Evolutionary conservation across 257 asterid genomes (phyloP).

Genomic region (Solanum dulcamara): DNA sequence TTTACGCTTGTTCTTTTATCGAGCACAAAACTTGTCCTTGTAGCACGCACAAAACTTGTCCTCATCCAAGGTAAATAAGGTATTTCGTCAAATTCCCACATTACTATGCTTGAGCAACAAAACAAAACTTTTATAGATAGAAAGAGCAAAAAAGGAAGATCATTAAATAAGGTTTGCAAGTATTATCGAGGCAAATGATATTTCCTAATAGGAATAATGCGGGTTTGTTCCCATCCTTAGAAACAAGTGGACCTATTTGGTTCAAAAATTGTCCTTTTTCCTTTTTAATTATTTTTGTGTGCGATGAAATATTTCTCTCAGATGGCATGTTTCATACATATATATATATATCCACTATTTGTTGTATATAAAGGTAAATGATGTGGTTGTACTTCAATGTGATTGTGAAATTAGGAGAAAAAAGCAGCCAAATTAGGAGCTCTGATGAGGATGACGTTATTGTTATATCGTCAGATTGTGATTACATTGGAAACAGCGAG

Average conservation of each 20-base stretch:
- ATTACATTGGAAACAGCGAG: too few relatives aligned
- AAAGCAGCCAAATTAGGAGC: background rate
- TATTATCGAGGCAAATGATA: background rate
- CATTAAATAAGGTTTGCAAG: background rate
- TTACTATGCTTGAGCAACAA: background rate
- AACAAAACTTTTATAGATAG: background rate
- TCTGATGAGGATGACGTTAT: constrained; percentile 1
- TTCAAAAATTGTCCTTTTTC: background rate
- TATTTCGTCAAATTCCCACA: background rate
- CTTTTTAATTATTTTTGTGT: too few relatives aligned
- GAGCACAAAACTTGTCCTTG: background rate
- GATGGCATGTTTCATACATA: background rate
- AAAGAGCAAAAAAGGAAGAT: background rate
- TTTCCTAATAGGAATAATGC: background rate
- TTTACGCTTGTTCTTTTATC: too few relatives aligned
- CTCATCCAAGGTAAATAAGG: background rate
- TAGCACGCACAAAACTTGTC: background rate
- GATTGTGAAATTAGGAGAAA: background rate
- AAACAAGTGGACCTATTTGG: background rate
- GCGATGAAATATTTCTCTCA: background rate
- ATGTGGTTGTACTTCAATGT: background rate
- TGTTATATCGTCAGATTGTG: background rate
- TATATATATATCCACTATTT: background rate
- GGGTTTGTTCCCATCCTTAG: background rate
- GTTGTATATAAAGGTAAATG: background rate